phyloP scores from a whole-genome alignment of 2,329 filamentous ascomycete species.

The Neofusicoccum sp. region DNA sequence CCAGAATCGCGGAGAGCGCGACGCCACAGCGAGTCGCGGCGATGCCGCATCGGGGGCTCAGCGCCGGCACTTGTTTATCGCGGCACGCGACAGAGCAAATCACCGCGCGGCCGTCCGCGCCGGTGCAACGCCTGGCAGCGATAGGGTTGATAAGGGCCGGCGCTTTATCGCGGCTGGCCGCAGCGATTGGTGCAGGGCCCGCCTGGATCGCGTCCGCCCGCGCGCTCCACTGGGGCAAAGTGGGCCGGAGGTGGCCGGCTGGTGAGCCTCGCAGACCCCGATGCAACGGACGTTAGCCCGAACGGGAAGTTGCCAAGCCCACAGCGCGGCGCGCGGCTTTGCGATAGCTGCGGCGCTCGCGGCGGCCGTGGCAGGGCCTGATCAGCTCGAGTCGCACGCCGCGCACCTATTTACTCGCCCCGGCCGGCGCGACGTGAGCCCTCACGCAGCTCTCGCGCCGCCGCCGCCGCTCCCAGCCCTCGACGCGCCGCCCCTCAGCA shows the following conservation, averaged over 20 bases:
- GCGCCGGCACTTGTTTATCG: conserved; percentile 12
- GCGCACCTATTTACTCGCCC: background rate
- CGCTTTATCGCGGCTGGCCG: background rate
- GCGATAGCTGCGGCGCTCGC: conserved; percentile 11
- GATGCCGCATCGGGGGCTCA: background rate
- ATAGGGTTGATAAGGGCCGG: conserved; percentile 5
- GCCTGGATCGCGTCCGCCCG: background rate
- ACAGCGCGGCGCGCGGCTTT: background rate
- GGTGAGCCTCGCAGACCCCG: background rate
- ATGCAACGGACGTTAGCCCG: conserved; percentile 15
- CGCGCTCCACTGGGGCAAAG: background rate
- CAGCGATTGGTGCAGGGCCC: background rate
- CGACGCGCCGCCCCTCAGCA: background rate
- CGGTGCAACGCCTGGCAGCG: background rate
- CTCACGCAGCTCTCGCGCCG: background rate
- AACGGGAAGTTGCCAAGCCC: conserved; percentile 15
- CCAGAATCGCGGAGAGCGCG: conserved; percentile 7
- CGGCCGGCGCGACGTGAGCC: background rate
- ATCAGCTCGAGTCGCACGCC: conserved; percentile 9
- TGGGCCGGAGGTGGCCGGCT: conserved; percentile 3
- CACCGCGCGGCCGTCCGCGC: background rate
- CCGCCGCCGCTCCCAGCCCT: background rate
- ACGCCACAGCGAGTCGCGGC: background rate
- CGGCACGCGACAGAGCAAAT: background rate
- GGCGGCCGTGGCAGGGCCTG: background rate